phyloP scores from a whole-genome alignment of 1,139 yeast genomes.

The Eremothecium sinecaudum region DNA sequence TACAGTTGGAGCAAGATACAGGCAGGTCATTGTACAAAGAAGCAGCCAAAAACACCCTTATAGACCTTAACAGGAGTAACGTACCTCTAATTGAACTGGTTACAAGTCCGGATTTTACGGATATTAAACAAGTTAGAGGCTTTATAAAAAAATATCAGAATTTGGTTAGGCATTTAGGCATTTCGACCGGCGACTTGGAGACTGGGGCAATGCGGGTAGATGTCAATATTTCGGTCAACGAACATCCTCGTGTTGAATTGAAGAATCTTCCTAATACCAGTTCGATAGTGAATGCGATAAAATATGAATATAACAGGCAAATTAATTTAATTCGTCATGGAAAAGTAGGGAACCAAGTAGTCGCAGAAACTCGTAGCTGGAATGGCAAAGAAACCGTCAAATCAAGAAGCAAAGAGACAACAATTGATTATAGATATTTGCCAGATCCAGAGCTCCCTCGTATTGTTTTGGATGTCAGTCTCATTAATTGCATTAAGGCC shows the following conservation, averaged over 20 bases:
- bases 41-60: slow-evolving; percentile 34
- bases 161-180: slow-evolving; percentile 53
- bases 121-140: slow-evolving; percentile 58
- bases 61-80: slow-evolving; percentile 80
- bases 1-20: slow-evolving; percentile 91
- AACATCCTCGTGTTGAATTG: slow-evolving; percentile 69
- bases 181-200: slow-evolving; percentile 86
- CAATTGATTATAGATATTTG: slow-evolving; percentile 83
- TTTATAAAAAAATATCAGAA: slow-evolving; percentile 77
- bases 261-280: slow-evolving; percentile 81
- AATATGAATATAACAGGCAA: slow-evolving; percentile 70
- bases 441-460: slow-evolving; percentile 86
- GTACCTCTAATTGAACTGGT: slow-evolving; percentile 85
- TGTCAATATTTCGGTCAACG: slow-evolving; percentile 74
- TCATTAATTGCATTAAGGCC: slow-evolving; percentile 34
- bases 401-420: slow-evolving; percentile 67
- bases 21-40: slow-evolving; percentile 63
- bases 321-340: slow-evolving; percentile 34
- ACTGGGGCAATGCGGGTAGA: slow-evolving; percentile 94
- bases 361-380: slow-evolving; percentile 87
- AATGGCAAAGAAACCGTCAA: slow-evolving; percentile 59
- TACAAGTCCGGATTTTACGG: slow-evolving; percentile 76
- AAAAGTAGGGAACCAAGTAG: slow-evolving; percentile 31
- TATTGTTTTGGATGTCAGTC: slow-evolving; percentile 38
- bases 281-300: slow-evolving; percentile 70